A percentile compares a stretch with the other conserved stretches of the same genome.
Evolutionary conservation across 2,329 filamentous ascomycete species (phyloP).

Genomic region (Aureobasidium uvarum): DNA sequence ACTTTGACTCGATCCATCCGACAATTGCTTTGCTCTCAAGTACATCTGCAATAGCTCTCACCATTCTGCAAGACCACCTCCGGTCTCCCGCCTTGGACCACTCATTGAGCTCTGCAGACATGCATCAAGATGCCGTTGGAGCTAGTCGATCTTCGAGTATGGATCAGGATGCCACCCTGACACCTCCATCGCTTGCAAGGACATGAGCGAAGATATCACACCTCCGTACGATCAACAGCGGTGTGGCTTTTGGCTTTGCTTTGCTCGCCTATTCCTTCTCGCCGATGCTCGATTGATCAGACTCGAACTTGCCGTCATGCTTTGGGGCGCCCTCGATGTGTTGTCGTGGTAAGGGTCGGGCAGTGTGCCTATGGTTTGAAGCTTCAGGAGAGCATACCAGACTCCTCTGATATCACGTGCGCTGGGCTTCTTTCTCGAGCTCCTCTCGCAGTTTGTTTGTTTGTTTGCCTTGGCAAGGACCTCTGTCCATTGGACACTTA

Average conservation of each 20-base stretch:
- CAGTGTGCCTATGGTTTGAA: background rate
- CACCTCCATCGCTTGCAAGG: constrained; percentile 20
- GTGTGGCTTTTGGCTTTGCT: constrained; percentile 44
- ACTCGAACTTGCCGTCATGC: constrained; percentile 29
- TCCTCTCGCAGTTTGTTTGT: constrained; percentile 19
- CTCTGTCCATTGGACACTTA: background rate
- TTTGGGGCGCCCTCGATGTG: background rate
- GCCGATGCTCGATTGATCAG: constrained; percentile 43
- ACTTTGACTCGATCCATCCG: background rate
- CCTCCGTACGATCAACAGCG: constrained; percentile 33
- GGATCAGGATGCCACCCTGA: background rate
- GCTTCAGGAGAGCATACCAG: constrained; percentile 15
- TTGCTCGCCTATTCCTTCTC: constrained; percentile 46
- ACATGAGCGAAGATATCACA: constrained; percentile 15
- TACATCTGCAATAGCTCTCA: constrained; percentile 4
- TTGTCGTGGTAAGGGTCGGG: constrained; percentile 14
- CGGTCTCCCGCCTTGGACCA: constrained; percentile 13
- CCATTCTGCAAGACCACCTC: constrained; percentile 12
- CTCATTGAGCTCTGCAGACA: constrained; percentile 14
- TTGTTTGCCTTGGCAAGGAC: constrained; percentile 23
- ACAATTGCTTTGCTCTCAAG: constrained; percentile 9
- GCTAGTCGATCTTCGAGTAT: constrained; percentile 19
- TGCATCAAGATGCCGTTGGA: constrained; percentile 6
- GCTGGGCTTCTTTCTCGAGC: background rate
- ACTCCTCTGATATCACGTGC: constrained; percentile 27